These are phyloP conservation scores for Hyphopichia wangnamkhiaoensis DNA, from an alignment of 1,139 yeast genomes.

Conservation along the genomic window DNA sequence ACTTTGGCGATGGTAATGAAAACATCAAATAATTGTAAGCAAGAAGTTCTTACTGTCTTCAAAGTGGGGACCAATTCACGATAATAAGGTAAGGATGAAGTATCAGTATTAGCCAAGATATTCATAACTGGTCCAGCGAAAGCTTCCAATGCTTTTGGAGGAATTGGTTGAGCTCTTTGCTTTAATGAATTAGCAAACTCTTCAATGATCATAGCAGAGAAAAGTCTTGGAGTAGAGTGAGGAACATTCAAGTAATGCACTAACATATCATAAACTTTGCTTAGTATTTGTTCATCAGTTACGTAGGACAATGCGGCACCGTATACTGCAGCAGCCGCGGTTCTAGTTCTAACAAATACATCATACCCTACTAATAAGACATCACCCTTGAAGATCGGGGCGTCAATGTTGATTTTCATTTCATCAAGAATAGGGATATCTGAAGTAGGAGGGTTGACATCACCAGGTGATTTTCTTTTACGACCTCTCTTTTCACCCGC, in stretches of 20 bases:
- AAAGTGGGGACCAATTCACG: constrained; percentile 87
- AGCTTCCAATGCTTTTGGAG: constrained; percentile 16
- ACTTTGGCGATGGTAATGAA: constrained; percentile 77
- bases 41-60: constrained; percentile 82
- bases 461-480: constrained; percentile 34
- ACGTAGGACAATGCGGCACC: constrained; percentile 69
- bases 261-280: constrained; percentile 42
- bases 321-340: constrained; percentile 73
- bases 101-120: constrained; percentile 44
- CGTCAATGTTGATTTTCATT: constrained; percentile 78
- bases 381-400: constrained; percentile 91
- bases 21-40: constrained; percentile 77
- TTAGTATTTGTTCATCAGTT: constrained; percentile 38
- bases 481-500: constrained; percentile 29
- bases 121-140: constrained; percentile 33
- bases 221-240: constrained; percentile 79
- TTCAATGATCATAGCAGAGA: constrained; percentile 68
- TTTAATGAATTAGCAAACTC: constrained; percentile 59
- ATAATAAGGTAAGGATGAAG: constrained; percentile 50
- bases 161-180: constrained; percentile 17
- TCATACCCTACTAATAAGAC: constrained; percentile 81
- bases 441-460: constrained; percentile 19
- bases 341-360: constrained; percentile 71
- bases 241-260: constrained; percentile 50
- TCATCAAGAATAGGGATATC: constrained; percentile 59